A percentile compares a stretch with the other conserved stretches of the same genome.
Conservation (phyloP, 1,139 yeast genomes). For the Neolecta irregularis region DNA sequence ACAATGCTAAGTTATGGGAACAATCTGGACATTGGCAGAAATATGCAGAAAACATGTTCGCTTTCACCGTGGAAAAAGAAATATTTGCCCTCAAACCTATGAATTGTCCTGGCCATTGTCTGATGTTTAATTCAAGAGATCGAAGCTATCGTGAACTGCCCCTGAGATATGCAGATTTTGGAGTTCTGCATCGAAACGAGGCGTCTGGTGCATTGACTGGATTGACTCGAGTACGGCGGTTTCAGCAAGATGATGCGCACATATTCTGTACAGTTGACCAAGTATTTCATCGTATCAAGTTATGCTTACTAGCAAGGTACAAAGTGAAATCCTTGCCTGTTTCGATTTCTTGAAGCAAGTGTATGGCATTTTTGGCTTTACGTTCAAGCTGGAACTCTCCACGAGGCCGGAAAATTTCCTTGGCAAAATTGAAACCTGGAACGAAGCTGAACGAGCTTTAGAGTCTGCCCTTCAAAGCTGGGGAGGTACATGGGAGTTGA, state of each 20-base stretch:
- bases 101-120: conserved; percentile 98
- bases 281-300: conserved; percentile 19
- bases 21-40: conserved; percentile 94
- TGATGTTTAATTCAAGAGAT: conserved; percentile 66
- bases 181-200: conserved; percentile 89
- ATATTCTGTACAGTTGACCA: conserved; percentile 80
- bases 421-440: conserved; percentile 75
- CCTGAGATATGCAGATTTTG: conserved; percentile 75
- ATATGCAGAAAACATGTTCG: conserved; percentile 85
- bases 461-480: conserved; percentile 43
- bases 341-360: conserved; percentile 62
- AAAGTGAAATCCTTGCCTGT: conserved; percentile 53
- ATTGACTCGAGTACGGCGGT: conserved; percentile 82
- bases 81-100: conserved; percentile 73
- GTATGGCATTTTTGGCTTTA: conserved; percentile 63
- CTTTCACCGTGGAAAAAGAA: conserved; percentile 22
- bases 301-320: background rate
- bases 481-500: conserved; percentile 42
- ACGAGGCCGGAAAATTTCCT: conserved; percentile 80
- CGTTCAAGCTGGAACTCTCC: conserved; percentile 60
- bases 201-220: conserved; percentile 91
- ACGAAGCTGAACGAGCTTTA: conserved; percentile 63
- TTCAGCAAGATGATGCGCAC: conserved; percentile 98
- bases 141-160: conserved; percentile 86
- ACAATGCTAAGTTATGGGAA: conserved; percentile 74